Base-by-base conservation (phyloP, 2,329 filamentous ascomycete genomes). In the Fusarium sterilihyphosum region DNA sequence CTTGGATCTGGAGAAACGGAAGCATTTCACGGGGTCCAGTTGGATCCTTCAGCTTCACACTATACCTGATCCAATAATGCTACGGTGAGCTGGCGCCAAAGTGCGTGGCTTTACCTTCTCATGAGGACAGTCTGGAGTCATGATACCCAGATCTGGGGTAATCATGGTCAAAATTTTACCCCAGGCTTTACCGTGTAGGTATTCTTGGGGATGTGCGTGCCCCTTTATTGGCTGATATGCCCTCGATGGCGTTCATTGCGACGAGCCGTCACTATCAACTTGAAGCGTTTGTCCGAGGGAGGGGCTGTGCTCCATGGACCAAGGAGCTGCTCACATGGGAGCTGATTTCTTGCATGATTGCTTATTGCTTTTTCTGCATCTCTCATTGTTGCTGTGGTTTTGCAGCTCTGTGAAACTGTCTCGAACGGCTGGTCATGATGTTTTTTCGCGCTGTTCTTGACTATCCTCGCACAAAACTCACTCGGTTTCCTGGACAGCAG, bases 1-100 rank as follows among this genome's bases (percentile, higher is more conserved):
- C 57, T 65, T 29, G 33, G 56, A 50, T 49, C 65, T 66, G 62
- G 65, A 65, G 73, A 64, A 72, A 62, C 57, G 65, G 71, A 73
- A 56, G 57, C 31, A 62, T 50, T 54, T 53, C 31, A 52, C 26
- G 69, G 58, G 46, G 47, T 61, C 33, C 53, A 54, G 41, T 50
- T 70, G 43, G 57, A 50, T 60, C 47, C 33, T 52, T 41, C 33
- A 46, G 38, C 29, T 63, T 57, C 41, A 49, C 56, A 37, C 46
- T 47, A 57, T 59, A 52, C 52, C 54, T 62, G 53, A 64, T 72
- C 58, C 65, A 61, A 44, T 26, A 35, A 61, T 47, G 16, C n/a
- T 40, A 20, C 37, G 38, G 44, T 43, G 52, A 29, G 62, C 29
- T 41, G 52, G 63, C 44, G 40, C 53, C 50, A 60, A 59, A 64